Evolutionary conservation across 1,284 basidiomycete species (phyloP).

Genomic region (Moniliophthora roreri): DNA sequence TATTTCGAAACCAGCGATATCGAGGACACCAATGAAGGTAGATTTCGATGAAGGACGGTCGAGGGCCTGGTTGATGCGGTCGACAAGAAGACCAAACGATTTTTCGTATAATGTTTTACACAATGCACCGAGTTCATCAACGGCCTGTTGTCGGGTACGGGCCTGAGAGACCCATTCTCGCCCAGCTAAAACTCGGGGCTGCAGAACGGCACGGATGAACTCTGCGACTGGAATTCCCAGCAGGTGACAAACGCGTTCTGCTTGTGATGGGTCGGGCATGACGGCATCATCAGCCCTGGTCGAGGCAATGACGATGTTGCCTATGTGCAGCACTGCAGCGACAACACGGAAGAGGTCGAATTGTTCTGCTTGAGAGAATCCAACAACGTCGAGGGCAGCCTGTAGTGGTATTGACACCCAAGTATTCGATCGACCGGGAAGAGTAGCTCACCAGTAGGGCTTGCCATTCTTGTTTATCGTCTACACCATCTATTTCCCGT

Average conservation of each 20-base stretch:
- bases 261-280: slow-evolving; percentile 79
- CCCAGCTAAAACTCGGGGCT: slow-evolving; percentile 90
- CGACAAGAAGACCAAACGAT: slow-evolving; percentile 91
- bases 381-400: slow-evolving; percentile 84
- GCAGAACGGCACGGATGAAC: slow-evolving; percentile 85
- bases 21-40: slow-evolving; percentile 97
- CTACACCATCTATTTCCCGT: slow-evolving; percentile 91
- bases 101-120: slow-evolving; percentile 99
- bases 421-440: no score
- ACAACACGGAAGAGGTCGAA: slow-evolving; percentile 93
- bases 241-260: slow-evolving; percentile 91
- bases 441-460: slow-evolving; percentile 60
- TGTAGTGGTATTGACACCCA: slow-evolving; percentile 31
- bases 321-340: slow-evolving; percentile 93
- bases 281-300: slow-evolving; percentile 88
- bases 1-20: slow-evolving; percentile 99
- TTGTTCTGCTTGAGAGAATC: slow-evolving; percentile 85
- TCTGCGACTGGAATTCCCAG: slow-evolving; percentile 90
- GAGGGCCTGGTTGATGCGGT: slow-evolving; percentile 92
- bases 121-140: slow-evolving; percentile 90
- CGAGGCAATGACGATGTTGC: slow-evolving; percentile 86
- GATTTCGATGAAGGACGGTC: slow-evolving; percentile 92
- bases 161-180: slow-evolving; percentile 97
- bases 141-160: slow-evolving; percentile 87
- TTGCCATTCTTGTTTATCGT: slow-evolving; percentile 90